Conservation (phyloP, 2,329 filamentous ascomycete genomes). For the Alternaria incomplexa region DNA sequence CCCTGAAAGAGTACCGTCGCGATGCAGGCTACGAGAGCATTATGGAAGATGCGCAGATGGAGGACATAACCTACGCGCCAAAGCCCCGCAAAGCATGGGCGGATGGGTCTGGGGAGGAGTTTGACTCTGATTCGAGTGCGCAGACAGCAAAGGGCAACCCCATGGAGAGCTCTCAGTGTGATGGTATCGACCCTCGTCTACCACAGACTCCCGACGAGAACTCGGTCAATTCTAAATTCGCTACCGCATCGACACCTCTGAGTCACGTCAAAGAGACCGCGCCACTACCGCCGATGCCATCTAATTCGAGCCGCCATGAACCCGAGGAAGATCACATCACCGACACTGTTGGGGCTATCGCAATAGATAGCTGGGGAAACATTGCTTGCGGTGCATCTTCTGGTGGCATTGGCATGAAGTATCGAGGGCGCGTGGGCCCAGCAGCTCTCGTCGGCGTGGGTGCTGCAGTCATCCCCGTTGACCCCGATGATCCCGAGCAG, state of each 20-base stretch:
- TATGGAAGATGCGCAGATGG: slow-evolving; percentile 31
- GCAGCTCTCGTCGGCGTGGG: slow-evolving; percentile 92
- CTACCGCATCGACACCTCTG: slow-evolving; percentile 13
- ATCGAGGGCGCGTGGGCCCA: slow-evolving; percentile 86
- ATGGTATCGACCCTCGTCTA: slow-evolving; percentile 6
- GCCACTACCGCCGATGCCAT: slow-evolving; percentile 6
- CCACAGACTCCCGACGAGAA: slow-evolving; percentile 6
- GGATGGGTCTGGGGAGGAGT: slow-evolving; percentile 49
- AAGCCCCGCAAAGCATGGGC: slow-evolving; percentile 34
- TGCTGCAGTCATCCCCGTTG: slow-evolving; percentile 82
- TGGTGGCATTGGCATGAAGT: slow-evolving; percentile 98
- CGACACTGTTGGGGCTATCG: slow-evolving; percentile 95
- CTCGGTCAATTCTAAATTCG: neutral
- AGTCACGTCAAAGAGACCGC: slow-evolving; percentile 21
- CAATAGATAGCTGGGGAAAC: slow-evolving; percentile 81
- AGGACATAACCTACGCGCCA: slow-evolving; percentile 23
- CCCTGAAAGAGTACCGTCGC: slow-evolving; percentile 28
- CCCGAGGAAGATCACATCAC: slow-evolving; percentile 69
- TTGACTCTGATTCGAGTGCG: slow-evolving; percentile 28
- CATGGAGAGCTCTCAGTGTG: slow-evolving; percentile 16
- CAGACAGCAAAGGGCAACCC: slow-evolving; percentile 30
- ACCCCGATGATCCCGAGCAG: slow-evolving; percentile 71
- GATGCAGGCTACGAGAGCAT: slow-evolving; percentile 12
- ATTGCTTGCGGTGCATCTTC: slow-evolving; percentile 97
- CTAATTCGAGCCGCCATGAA: neutral